Percentiles rank a stretch among this genome's conserved stretches.
phyloP scores from a whole-genome alignment of 148 eudicot genomes.

The Persicaria tinctoria region DNA sequence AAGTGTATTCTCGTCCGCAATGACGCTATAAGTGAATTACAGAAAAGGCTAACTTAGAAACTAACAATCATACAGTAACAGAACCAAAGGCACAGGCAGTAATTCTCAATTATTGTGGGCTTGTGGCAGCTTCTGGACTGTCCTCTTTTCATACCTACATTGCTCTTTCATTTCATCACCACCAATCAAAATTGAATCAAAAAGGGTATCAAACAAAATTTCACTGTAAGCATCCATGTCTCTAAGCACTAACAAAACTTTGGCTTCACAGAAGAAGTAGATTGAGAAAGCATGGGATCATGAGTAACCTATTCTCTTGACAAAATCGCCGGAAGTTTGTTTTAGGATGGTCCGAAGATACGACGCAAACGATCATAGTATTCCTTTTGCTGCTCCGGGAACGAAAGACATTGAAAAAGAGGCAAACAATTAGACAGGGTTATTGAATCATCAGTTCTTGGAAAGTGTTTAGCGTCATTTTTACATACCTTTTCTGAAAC shows the following conservation, averaged over 20 bases:
- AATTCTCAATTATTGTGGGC: neutral
- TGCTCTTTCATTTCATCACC: neutral
- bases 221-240: neutral
- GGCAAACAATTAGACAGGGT: neutral
- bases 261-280: neutral
- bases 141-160: neutral
- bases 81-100: too few relatives aligned
- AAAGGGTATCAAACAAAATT: neutral
- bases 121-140: neutral
- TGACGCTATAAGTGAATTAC: too few relatives aligned
- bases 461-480: too few relatives aligned
- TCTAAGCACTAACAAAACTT: constrained; percentile 5
- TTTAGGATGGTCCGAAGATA: neutral
- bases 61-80: neutral
- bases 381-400: constrained; percentile 5
- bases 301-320: neutral
- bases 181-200: neutral
- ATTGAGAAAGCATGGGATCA: neutral
- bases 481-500: constrained; percentile 26
- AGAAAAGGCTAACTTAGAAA: too few relatives aligned
- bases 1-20: too few relatives aligned
- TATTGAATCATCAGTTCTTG: too few relatives aligned
- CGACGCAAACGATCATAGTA: constrained; percentile 6
- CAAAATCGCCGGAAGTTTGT: neutral
- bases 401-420: neutral